Percentiles rank a stretch among this genome's conserved stretches.
Evolutionary conservation across 106 monocot genomes (phyloP).

Genomic region (Platanthera guangdongensis): DNA sequence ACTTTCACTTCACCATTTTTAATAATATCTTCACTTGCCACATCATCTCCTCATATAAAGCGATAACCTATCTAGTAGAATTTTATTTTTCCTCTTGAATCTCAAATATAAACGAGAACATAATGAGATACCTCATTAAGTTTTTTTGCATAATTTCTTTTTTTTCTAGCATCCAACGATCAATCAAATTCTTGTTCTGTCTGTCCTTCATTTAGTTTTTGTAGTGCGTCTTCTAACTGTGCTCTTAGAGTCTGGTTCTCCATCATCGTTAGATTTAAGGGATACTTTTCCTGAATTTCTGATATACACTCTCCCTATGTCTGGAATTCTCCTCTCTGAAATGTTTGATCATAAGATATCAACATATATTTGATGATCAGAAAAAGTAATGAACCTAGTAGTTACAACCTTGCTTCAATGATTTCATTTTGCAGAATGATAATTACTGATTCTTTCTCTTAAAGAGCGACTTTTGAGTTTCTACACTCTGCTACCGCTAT

Average conservation of each 20-base stretch:
- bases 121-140: conserved; percentile 78
- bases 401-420: conserved; percentile 43
- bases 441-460: conserved; percentile 56
- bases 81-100: neutral
- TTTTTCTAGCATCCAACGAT: conserved; percentile 94
- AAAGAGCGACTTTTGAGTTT: conserved; percentile 47
- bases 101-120: conserved; percentile 2
- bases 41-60: conserved; percentile 90
- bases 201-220: conserved; percentile 45
- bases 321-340: conserved; percentile 69
- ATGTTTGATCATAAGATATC: neutral
- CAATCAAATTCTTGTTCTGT: conserved; percentile 74
- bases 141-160: conserved; percentile 91
- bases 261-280: conserved; percentile 47
- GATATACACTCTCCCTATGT: conserved; percentile 51
- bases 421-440: conserved; percentile 51
- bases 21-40: conserved; percentile 36
- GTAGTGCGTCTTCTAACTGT: conserved; percentile 50
- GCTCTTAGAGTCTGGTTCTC: conserved; percentile 62
- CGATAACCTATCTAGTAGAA: conserved; percentile 36
- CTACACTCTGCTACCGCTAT: conserved; percentile 74
- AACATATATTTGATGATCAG: neutral
- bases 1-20: no score
- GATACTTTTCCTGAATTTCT: conserved; percentile 70
- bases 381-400: neutral